Conservation (phyloP, 2,329 filamentous ascomycete genomes). For the Colletotrichum liaoningense region DNA sequence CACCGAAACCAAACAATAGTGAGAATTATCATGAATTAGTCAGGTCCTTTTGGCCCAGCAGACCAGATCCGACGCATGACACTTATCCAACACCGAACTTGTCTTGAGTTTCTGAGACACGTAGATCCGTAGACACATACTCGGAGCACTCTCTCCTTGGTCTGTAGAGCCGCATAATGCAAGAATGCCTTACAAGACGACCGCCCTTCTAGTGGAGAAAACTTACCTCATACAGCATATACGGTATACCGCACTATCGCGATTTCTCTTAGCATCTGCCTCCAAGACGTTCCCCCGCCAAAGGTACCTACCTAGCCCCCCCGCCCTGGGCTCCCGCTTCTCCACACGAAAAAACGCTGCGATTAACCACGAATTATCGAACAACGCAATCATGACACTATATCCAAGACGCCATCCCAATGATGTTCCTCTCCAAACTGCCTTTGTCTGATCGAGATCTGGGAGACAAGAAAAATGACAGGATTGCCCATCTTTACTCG, state of each 20-base stretch:
- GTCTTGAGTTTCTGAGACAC: neutral
- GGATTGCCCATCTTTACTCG: too few relatives aligned
- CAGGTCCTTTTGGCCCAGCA: neutral
- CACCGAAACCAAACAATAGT: too few relatives aligned
- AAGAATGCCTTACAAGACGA: neutral
- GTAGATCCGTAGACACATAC: neutral
- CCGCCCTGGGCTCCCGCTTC: neutral
- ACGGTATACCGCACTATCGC: neutral
- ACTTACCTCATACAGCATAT: neutral
- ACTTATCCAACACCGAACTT: neutral
- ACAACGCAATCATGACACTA: neutral
- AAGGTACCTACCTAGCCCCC: neutral
- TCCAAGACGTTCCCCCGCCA: too few relatives aligned
- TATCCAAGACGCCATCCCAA: neutral
- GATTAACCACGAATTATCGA: too few relatives aligned
- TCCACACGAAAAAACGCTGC: neutral
- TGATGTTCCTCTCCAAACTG: too few relatives aligned
- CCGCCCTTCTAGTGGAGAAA: neutral
- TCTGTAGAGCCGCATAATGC: neutral
- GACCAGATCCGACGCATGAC: neutral
- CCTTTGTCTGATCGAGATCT: neutral
- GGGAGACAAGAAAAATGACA: too few relatives aligned
- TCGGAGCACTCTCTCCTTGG: neutral
- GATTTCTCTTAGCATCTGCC: neutral
- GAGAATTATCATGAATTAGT: neutral